phyloP scores from a whole-genome alignment of 2,329 filamentous ascomycete genomes.

The Geosmithia morbida region DNA sequence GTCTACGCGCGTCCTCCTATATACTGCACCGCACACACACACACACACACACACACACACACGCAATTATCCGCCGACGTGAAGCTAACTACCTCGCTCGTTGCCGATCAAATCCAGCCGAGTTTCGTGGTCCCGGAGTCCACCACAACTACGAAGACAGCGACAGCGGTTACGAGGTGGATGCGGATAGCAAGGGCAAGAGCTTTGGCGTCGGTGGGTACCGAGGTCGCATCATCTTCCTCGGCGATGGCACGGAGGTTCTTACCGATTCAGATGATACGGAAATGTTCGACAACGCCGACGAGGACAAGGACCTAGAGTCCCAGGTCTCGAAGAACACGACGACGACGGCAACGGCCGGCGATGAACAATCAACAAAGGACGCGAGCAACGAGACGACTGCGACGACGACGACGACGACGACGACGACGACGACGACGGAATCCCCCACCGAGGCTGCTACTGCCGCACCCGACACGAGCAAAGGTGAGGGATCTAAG shows the following conservation, averaged over 20 bases:
- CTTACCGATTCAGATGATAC: constrained; percentile 78
- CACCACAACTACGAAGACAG: constrained; percentile 75
- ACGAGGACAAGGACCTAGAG: constrained; percentile 74
- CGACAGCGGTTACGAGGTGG: constrained; percentile 62
- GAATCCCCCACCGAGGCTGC: constrained; percentile 6
- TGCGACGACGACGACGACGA: constrained; percentile 5
- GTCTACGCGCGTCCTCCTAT: neutral
- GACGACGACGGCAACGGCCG: constrained; percentile 9
- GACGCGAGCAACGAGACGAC: neutral
- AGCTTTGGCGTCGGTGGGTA: constrained; percentile 55
- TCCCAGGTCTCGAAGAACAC: constrained; percentile 61
- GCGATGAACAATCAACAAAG: neutral
- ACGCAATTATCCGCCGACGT: constrained; percentile 3
- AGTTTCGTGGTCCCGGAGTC: constrained; percentile 71
- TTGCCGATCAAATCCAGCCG: constrained; percentile 36
- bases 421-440: constrained; percentile 5
- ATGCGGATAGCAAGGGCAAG: constrained; percentile 49
- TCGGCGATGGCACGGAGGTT: constrained; percentile 90
- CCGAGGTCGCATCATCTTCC: constrained; percentile 78
- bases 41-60: neutral
- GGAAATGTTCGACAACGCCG: constrained; percentile 81
- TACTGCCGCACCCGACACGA: constrained; percentile 8
- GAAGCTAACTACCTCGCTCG: constrained; percentile 8
- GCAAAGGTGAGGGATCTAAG: constrained; percentile 6
- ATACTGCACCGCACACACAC: neutral